A percentile compares a stretch with the other conserved stretches of the same genome.
Evolutionary conservation across 345 rosid genomes (phyloP).

Genomic region (Draba incana): DNA sequence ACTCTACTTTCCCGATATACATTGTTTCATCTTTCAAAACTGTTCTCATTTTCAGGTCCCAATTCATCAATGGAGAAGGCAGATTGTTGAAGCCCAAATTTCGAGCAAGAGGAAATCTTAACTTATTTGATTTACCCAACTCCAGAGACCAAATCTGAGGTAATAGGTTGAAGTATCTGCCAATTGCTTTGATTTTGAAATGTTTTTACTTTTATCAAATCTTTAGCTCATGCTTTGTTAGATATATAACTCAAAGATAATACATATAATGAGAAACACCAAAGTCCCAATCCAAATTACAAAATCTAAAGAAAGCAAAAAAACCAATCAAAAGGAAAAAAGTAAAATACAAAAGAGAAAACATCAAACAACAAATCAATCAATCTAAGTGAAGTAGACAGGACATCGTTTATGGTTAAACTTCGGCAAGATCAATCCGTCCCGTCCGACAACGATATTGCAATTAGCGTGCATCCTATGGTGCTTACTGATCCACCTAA

Average conservation of each 20-base stretch:
- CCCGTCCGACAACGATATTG: slow-evolving; percentile 53
- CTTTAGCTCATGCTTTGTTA: slow-evolving; percentile 7
- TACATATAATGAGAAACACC: slow-evolving; percentile 16
- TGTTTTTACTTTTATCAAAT: slow-evolving; percentile 7
- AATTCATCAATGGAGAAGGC: slow-evolving; percentile 70
- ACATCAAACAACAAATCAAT: slow-evolving; percentile 24
- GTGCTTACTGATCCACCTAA: slow-evolving; percentile 58
- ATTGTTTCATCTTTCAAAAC: slow-evolving; percentile 8
- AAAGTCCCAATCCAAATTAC: slow-evolving; percentile 30
- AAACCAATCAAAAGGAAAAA: slow-evolving; percentile 20
- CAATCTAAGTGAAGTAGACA: slow-evolving; percentile 67
- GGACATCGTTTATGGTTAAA: slow-evolving; percentile 65
- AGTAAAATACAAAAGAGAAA: slow-evolving; percentile 16
- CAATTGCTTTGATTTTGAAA: neutral
- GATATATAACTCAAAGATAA: slow-evolving; percentile 18
- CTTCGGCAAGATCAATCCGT: slow-evolving; percentile 59
- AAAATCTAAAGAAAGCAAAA: slow-evolving; percentile 11
- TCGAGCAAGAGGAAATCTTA: slow-evolving; percentile 31
- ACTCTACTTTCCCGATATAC: neutral
- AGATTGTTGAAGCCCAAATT: slow-evolving; percentile 44
- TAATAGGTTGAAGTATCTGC: neutral
- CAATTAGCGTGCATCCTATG: slow-evolving; percentile 77
- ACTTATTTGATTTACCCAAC: neutral
- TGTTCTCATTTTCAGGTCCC: slow-evolving; percentile 56
- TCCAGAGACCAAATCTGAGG: neutral